Base-by-base conservation (phyloP, 2,329 filamentous ascomycete species). In the Neopestalotiopsis sp. region DNA sequence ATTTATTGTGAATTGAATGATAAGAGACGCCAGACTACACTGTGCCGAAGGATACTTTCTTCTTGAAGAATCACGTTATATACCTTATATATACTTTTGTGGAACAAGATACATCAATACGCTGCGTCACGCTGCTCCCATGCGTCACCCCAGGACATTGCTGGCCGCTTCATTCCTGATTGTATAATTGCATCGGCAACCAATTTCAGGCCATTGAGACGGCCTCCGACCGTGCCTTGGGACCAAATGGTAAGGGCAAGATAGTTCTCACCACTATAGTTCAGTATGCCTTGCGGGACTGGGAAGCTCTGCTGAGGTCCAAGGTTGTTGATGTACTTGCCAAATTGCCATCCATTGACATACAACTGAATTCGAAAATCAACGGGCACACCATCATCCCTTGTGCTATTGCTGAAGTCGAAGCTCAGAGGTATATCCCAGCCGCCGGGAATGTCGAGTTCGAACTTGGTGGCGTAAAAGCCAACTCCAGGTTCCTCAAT, bases 271-370 rank as follows among this genome's bases (percentile, higher is more conserved):
- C 92, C 92, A 2, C 83, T 83, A 77, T 94, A 92, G 75, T 95
- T 86, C 63, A 94, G 81, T 28, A 95, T 86, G 24, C 92, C 92
- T 79, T 94, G 87, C 0, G 92, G 92, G 0, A 95, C 92, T 1
- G 91, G 92, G 77, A 91, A 95, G 2, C 79, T 83, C 0, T 85
- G 89, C 81, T 95, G 92, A 1, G 93, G 93, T 0, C 93, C 93
- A 32, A 95, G 84, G 71, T 94, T 91, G 75, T 89, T 90, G n/a
- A 88, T 79, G 63, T 83, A 82, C 68, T 83, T 81, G 7, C 85
- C 85, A 68, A 90, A 94, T 77, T 94, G 92, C 79, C 90, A 94
- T 0, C 92, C 92, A 74, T 94, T 94, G 64, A 94, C 89, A 75
- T 88, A 94, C 6, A 94, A 79, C 73, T 91, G 87, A 1, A 85